Base-by-base conservation (phyloP, 495 filamentous ascomycete species). In the Penicillium cinerascens region DNA sequence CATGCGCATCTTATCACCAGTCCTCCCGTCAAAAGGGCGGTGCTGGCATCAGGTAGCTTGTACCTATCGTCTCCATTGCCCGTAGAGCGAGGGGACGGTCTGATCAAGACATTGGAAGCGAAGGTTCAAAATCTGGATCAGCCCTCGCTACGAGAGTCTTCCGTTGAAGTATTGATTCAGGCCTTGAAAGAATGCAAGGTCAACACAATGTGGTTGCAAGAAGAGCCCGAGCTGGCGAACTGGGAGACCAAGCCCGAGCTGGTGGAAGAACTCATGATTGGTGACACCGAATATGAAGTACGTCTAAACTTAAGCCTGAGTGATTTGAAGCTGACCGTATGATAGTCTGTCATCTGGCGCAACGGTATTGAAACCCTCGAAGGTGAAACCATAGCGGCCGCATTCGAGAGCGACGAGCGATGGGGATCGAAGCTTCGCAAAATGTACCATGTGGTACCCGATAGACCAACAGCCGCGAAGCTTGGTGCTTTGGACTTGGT, bases 281-380 rank as follows among this genome's bases (percentile, higher is more conserved):
- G 71, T 13, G 71, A 74, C 48, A 62, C 63, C 9, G 71, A 74
- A 48, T 72, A 66, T 47, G 71, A 74, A 62, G 70, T 73, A 42
- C 10, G 55, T 51, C 37, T 11, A 13, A 15, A 0, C 4, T 21
- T 17, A 17, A 33, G 11, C 29, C 29, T 1, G 29, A 3, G 1
- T 13, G 2, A 3, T 1, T 33, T 33, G 29, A 33, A 33, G 10
- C 29, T 10, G 8, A 33, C 29, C 11, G 3, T 13, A 2, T 13
- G 29, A 35, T 23, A 73, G 69, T 72, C 71, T 2, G 62, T 71
- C 23, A 72, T 74, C 13, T 74, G 71, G 71, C 61, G 71, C n/a
- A 68, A 72, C 27, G 71, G 71, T 2, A 57, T 72, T 46, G 71
- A 74, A 18, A 51, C 58, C 3, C 47, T 67, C 6, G 59, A 68